Conservation (phyloP, 176 grass and related monocot genomes). For the Rhynchospora pubera region DNA sequence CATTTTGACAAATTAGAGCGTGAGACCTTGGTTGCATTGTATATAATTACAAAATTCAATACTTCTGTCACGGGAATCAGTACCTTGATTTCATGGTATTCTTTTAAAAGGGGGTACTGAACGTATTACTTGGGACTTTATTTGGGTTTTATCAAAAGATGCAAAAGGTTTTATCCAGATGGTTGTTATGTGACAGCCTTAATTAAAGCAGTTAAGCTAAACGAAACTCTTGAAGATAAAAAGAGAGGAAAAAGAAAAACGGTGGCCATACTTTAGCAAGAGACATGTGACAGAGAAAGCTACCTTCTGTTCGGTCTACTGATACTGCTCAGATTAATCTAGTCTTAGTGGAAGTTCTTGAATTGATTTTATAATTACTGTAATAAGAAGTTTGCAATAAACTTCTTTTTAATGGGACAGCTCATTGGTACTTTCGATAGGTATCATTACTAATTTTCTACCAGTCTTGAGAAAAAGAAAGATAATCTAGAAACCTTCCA, state of each 20-base stretch:
- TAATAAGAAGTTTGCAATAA: background rate
- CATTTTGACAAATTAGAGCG: background rate
- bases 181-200: constrained; percentile 14
- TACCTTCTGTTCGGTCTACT: background rate
- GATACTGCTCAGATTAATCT: background rate
- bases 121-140: background rate
- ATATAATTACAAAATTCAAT: background rate
- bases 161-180: background rate
- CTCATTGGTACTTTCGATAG: background rate
- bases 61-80: background rate
- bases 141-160: background rate
- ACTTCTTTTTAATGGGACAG: background rate
- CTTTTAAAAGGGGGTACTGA: background rate
- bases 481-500: background rate
- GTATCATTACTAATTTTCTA: background rate
- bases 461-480: no score
- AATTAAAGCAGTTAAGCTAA: constrained; percentile 10
- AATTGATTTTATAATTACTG: background rate
- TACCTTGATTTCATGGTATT: background rate
- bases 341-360: background rate
- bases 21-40: background rate
- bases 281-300: constrained; percentile 10
- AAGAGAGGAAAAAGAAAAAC: background rate
- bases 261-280: background rate
- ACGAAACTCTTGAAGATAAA: constrained; percentile 10